A percentile compares a stretch with the other conserved stretches of the same genome.
Evolutionary conservation across 441 rosid species (phyloP).

Genomic region (Erysimum pusillum): DNA sequence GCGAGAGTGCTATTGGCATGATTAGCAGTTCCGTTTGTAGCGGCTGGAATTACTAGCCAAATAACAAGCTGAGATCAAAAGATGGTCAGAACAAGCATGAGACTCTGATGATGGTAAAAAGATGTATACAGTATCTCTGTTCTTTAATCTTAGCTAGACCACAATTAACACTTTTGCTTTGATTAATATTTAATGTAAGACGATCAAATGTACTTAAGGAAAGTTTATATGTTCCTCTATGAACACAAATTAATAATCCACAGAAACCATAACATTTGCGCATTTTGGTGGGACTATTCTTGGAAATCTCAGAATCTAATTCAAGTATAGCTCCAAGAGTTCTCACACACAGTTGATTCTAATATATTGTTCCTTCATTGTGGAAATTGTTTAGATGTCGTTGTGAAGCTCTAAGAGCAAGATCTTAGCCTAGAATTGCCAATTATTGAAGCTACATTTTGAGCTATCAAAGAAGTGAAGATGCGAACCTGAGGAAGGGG

Average conservation of each 20-base stretch:
- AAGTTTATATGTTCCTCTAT: not conserved
- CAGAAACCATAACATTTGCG: not conserved
- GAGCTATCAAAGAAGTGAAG: not conserved
- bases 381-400: no score
- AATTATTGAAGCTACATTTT: not conserved
- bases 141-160: not conserved
- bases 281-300: no score
- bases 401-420: not conserved
- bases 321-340: not conserved
- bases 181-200: not conserved
- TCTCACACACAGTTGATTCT: no score
- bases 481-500: constrained; percentile 87
- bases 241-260: not conserved
- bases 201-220: not conserved
- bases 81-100: constrained; percentile 31
- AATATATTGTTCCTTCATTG: no score
- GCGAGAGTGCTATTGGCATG: constrained; percentile 74
- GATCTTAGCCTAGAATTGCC: not conserved
- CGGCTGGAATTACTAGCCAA: constrained; percentile 74
- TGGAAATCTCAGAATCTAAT: not conserved
- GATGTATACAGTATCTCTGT: not conserved
- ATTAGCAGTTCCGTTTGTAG: constrained; percentile 56
- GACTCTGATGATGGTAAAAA: not conserved
- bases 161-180: not conserved
- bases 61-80: constrained; percentile 65